Evolutionary conservation across 345 rosid genomes (phyloP).

Genomic region (Hibiscus tridactylites): DNA sequence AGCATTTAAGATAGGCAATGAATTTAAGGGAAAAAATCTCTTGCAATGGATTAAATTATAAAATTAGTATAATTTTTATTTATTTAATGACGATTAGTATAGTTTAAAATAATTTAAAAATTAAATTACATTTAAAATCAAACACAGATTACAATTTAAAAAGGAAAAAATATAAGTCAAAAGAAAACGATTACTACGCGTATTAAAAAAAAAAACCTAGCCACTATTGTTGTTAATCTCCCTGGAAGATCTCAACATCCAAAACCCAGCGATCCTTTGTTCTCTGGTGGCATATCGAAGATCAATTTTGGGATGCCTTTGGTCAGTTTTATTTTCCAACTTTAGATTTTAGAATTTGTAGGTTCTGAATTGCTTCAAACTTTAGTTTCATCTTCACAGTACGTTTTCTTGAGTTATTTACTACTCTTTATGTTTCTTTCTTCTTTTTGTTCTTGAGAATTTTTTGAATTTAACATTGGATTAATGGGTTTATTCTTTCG

Average conservation of each 20-base stretch:
- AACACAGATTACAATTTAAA: not conserved
- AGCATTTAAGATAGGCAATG: too few species aligned
- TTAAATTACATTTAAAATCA: not conserved
- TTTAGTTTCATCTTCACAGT: not conserved
- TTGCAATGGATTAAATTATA: too few species aligned
- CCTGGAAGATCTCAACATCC: not conserved
- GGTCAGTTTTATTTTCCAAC: not conserved
- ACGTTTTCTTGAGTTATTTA: not conserved
- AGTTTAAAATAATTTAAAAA: too few species aligned
- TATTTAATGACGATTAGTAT: too few species aligned
- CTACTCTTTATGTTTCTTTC: too few species aligned
- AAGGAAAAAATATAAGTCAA: too few species aligned
- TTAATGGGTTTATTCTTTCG: not conserved
- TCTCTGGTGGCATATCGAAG: not conserved
- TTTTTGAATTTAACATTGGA: not conserved
- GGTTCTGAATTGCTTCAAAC: not conserved
- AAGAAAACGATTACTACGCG: not conserved
- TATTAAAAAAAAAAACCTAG: not conserved
- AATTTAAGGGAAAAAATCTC: too few species aligned
- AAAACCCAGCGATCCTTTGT: not conserved
- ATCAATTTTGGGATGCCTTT: not conserved
- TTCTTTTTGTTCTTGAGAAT: not conserved
- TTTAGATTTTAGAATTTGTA: not conserved
- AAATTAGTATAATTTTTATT: too few species aligned
- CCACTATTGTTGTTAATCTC: not conserved